phyloP scores from a whole-genome alignment of 164 flowering plant genomes.

The Nelumbo lutea region DNA sequence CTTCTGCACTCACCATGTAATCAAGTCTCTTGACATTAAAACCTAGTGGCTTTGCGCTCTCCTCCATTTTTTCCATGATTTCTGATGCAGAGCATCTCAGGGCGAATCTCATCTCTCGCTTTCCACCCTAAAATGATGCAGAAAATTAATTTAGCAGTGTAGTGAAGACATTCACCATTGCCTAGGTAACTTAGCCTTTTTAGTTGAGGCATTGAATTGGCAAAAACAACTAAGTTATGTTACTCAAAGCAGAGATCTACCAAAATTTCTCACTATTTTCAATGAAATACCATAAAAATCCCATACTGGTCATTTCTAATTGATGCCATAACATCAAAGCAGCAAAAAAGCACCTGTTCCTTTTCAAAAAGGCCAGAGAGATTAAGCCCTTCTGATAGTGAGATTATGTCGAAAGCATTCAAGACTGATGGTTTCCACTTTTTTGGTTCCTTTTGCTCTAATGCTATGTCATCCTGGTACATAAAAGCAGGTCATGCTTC shows the following conservation, averaged over 20 bases:
- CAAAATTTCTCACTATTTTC: too few species aligned
- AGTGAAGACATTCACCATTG: too few species aligned
- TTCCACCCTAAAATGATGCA: neutral
- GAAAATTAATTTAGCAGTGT: too few species aligned
- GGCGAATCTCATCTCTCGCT: constrained; percentile 11
- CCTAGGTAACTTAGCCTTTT: too few species aligned
- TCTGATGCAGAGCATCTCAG: constrained; percentile 12
- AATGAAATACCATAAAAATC: too few species aligned
- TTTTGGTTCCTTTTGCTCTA: too few species aligned
- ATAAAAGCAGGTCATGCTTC: too few species aligned
- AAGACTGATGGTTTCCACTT: neutral
- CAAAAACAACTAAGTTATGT: too few species aligned
- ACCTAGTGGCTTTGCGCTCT: neutral
- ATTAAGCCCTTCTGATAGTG: constrained; percentile 15
- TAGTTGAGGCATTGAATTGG: too few species aligned
- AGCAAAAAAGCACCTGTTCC: constrained; percentile 4
- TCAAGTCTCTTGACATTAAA: constrained; percentile 8
- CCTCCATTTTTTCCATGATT: constrained; percentile 12
- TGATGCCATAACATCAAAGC: neutral
- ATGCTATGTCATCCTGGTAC: too few species aligned
- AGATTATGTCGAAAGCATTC: constrained; percentile 1
- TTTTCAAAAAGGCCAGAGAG: constrained; percentile 15
- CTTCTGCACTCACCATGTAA: constrained; percentile 4
- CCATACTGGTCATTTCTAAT: too few species aligned
- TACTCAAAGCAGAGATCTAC: too few species aligned